Conservation (phyloP, 768 basidiomycete genomes). For the Exsudoporus frostii region DNA sequence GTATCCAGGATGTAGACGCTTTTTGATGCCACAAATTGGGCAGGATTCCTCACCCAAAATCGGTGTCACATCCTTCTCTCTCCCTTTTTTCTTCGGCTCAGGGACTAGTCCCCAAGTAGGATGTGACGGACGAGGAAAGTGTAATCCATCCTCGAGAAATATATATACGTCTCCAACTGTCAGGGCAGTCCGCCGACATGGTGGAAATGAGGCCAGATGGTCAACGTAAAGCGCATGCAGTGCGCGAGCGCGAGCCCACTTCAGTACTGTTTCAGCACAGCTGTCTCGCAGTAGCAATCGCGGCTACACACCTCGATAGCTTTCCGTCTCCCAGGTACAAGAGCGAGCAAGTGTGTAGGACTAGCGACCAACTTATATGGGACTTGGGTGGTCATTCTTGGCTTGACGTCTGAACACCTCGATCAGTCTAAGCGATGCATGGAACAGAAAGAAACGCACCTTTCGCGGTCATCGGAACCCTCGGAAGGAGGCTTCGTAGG, state of each 20-base stretch:
- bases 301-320: constrained; percentile 43
- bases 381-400: constrained; percentile 25
- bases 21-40: constrained; percentile 29
- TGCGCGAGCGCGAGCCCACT: constrained; percentile 48
- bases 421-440: not conserved
- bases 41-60: constrained; percentile 24
- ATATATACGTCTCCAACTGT: constrained; percentile 42
- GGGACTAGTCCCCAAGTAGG: constrained; percentile 1
- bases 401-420: constrained; percentile 34
- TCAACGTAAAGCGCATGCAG: constrained; percentile 38
- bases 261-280: constrained; percentile 1
- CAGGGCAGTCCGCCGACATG: constrained; percentile 23
- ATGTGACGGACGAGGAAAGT: constrained; percentile 34
- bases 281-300: not conserved
- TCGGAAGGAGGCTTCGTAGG: constrained; percentile 37
- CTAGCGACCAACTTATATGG: constrained; percentile 40
- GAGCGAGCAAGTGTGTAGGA: constrained; percentile 32
- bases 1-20: constrained; percentile 24
- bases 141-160: constrained; percentile 42
- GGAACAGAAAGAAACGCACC: constrained; percentile 25
- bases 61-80: constrained; percentile 22
- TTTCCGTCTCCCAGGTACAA: constrained; percentile 44
- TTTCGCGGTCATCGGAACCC: constrained; percentile 43
- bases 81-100: constrained; percentile 26
- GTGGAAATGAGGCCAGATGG: constrained; percentile 18